Evolutionary conservation across 768 basidiomycete genomes (phyloP), one percentile per base, ranked within the genome.

Genomic region (Termitomyces sp.): DNA sequence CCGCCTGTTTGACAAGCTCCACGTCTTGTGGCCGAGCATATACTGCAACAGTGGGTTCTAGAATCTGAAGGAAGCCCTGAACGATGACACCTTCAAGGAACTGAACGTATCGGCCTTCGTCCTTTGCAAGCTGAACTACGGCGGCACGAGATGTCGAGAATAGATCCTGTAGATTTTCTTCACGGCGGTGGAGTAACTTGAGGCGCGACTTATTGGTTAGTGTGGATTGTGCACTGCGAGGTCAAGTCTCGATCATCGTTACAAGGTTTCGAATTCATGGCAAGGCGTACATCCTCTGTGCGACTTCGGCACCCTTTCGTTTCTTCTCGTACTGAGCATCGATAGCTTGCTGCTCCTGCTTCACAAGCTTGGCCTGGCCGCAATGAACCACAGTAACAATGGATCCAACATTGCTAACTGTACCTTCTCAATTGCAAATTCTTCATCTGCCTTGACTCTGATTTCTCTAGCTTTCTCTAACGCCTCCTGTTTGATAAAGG

Each of bases 401-500:
- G 46, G 46, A 26, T 39, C 56, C 29, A 54, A 22, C 34, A 16
- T n/a, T 12, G n/a, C 3, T 41, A 39, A 26, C 15, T 5, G 7
- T 39, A 87, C 95, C 84, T 99, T 99, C 72, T 99, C 97, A 64
- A 99, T 98, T 20, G 96, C 90, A 69, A 98, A 98, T 75, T 99
- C 96, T 72, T 98, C 95, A 61, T 99, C 94, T 0, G 97, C 96
- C 73, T 99, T 99, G 59, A 98, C 93, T 62, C 83, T 88, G 60
- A 99, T 94, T 75, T 99, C 97, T 8, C 97, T 80, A 1, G 94
- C 95, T 76, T 99, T 99, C 78, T 99, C 96, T 62, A 92, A 73
- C 4, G 96, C 96, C 74, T 99, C 97, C 69, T 98, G 97, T 75
- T 92, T 96, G 82, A 98, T 98, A 80, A 98, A 98, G 54, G 93